A percentile compares a stretch with the other conserved stretches of the same genome.
Evolutionary conservation across 1,284 basidiomycete species (phyloP).

Genomic region (Puccinia triticina): DNA sequence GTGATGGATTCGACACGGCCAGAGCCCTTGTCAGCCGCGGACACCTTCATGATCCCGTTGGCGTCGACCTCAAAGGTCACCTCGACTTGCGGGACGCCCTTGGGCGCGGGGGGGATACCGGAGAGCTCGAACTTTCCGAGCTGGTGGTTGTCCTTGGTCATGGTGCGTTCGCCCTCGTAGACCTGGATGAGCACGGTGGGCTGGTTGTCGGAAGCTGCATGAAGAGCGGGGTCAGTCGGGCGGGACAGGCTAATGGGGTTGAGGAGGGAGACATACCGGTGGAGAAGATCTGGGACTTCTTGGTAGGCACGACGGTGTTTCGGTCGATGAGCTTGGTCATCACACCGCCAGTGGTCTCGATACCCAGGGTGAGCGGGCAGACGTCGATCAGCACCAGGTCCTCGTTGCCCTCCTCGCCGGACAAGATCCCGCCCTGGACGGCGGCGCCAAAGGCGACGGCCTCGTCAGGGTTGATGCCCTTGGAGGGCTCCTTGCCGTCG

Average conservation of each 20-base stretch:
- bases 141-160: slow-evolving; percentile 97
- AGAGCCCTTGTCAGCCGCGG: slow-evolving; percentile 86
- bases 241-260: too few species aligned
- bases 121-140: slow-evolving; percentile 95
- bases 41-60: slow-evolving; percentile 75
- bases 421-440: slow-evolving; percentile 94
- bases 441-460: slow-evolving; percentile 85
- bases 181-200: slow-evolving; percentile 80
- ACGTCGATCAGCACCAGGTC: slow-evolving; percentile 95
- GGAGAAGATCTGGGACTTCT: slow-evolving; percentile 97
- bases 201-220: slow-evolving; percentile 91
- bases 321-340: slow-evolving; percentile 95
- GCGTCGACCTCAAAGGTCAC: slow-evolving; percentile 90
- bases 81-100: slow-evolving; percentile 92
- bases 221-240: too few species aligned
- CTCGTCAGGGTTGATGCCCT: slow-evolving; percentile 74
- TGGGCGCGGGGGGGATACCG: slow-evolving; percentile 88
- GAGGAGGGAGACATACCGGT: slow-evolving; percentile 60
- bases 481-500: slow-evolving; percentile 82
- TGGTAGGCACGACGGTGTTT: slow-evolving; percentile 97
- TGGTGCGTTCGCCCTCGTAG: slow-evolving; percentile 88
- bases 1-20: slow-evolving; percentile 86
- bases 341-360: slow-evolving; percentile 97
- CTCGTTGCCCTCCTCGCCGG: slow-evolving; percentile 77
- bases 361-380: slow-evolving; percentile 90